A percentile compares a stretch with the other conserved stretches of the same genome.
Evolutionary conservation across 192 early-diverging fungal species (phyloP).

Genomic region (Coemansia sp.): DNA sequence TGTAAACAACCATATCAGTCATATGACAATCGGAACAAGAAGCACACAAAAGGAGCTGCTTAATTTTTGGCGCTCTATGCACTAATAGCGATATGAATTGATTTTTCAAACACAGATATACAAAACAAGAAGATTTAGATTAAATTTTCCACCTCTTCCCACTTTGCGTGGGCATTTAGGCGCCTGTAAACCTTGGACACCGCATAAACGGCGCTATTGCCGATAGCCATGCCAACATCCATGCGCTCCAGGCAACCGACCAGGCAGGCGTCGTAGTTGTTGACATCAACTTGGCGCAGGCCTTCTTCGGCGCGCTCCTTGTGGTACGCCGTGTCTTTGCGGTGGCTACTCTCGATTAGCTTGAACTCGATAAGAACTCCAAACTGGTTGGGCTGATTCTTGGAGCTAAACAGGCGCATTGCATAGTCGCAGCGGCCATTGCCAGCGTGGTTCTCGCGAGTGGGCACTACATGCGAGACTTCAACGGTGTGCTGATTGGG

Average conservation of each 20-base stretch:
- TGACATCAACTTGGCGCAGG: constrained; percentile 9
- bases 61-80: too few relatives aligned
- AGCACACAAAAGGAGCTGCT: too few relatives aligned
- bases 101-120: too few relatives aligned
- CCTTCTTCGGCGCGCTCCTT: constrained; percentile 10
- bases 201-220: constrained; percentile 22
- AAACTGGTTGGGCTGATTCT: constrained; percentile 14
- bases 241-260: constrained; percentile 34
- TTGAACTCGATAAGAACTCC: constrained; percentile 15
- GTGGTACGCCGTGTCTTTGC: constrained; percentile 1
- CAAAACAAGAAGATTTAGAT: too few relatives aligned
- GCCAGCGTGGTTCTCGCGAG: constrained; percentile 18
- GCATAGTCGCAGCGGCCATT: constrained; percentile 23
- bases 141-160: not conserved
- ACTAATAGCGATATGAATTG: too few relatives aligned
- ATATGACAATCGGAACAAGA: too few relatives aligned
- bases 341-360: not conserved
- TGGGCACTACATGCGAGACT: constrained; percentile 16
- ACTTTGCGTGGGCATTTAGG: not conserved
- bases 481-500: constrained; percentile 20
- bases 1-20: too few relatives aligned
- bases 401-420: constrained; percentile 19
- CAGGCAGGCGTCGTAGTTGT: constrained; percentile 9
- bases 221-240: constrained; percentile 41
- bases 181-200: constrained; percentile 14